A percentile compares a stretch with the other conserved stretches of the same genome.
Evolutionary conservation across 1,284 basidiomycete species (phyloP).

Genomic region (Microbotryum intermedium): DNA sequence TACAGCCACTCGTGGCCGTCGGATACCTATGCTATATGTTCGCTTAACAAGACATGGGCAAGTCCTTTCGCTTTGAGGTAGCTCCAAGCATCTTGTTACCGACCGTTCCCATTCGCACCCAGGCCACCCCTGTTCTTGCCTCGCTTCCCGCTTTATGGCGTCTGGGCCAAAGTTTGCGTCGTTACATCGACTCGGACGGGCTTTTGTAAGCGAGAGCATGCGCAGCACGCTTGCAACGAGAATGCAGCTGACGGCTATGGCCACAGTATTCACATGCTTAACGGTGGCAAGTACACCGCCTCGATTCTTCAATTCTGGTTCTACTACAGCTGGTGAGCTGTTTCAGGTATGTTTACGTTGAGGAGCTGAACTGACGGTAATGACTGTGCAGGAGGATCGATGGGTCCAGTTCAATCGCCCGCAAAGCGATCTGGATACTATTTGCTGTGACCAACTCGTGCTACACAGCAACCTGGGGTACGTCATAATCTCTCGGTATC

Average conservation of each 20-base stretch:
- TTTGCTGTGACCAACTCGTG: constrained; percentile 19
- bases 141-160: constrained; percentile 19
- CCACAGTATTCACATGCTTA: constrained; percentile 18
- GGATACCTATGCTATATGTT: constrained; percentile 14
- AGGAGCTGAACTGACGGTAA: not conserved
- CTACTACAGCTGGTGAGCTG: constrained; percentile 22
- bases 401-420: constrained; percentile 12
- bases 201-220: not conserved
- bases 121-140: constrained; percentile 18
- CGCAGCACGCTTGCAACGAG: not conserved
- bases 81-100: too few species aligned
- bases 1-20: constrained; percentile 21
- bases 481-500: not conserved
- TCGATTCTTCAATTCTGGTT: constrained; percentile 19
- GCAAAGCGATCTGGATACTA: constrained; percentile 21
- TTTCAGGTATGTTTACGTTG: not conserved
- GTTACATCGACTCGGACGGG: constrained; percentile 29
- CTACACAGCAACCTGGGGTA: constrained; percentile 20
- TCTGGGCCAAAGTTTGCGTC: constrained; percentile 22
- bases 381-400: not conserved
- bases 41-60: constrained; percentile 24
- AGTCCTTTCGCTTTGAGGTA: too few species aligned
- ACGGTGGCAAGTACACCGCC: constrained; percentile 27
- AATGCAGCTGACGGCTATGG: not conserved
- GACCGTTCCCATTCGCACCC: too few species aligned